Base-by-base conservation (phyloP, 140 eudicot genomes). In the Cichorium intybus region DNA sequence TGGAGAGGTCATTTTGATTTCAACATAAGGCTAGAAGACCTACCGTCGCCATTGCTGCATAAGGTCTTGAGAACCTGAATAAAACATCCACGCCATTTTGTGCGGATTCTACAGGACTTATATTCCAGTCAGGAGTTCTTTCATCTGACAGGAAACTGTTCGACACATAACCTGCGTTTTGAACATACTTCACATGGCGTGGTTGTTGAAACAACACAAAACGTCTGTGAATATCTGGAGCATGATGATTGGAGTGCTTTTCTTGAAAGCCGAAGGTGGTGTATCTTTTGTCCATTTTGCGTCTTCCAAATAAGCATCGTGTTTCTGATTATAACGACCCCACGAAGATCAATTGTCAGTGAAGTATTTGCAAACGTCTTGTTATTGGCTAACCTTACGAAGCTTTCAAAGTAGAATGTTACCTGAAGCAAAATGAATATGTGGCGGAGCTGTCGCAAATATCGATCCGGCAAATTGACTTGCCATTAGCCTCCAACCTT, bases 61-160 rank as follows among this genome's bases (percentile, higher is more conserved):
- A 74, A 34, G 79, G 79, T 26, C 79, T 58, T 11, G 79, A 74
- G 49, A 74, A 74, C 63, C 60, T 74, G 62, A 74, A 35, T 69
- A 74, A 66, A 28, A 66, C 28, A 21, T 66, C 62, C 56, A 74
- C 5, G 17, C 56, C 62, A 26, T 8, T 26, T 27, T 33, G 10
- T 26, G 55, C 56, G 3, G 47, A 56, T 65, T 64, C 73, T 24
- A 26, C 62, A 12, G 22, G 17, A 47, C 31, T 48, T 22, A 11
- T 5, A n/a, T n/a, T n/a, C 0, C 52, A 24, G 15, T 59, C 37
- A 9, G 8, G 55, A 49, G 62, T 46, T 20, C 37, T 27, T 7
- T n/a, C n/a, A n/a, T 35, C 31, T 7, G 56, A 31, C 6, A 2
- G 20, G 18, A 74, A 31, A 1, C 5, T 26, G 27, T 20, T 35